phyloP scores from a whole-genome alignment of 2,329 filamentous ascomycete genomes.

The Westerdykella ornata region DNA sequence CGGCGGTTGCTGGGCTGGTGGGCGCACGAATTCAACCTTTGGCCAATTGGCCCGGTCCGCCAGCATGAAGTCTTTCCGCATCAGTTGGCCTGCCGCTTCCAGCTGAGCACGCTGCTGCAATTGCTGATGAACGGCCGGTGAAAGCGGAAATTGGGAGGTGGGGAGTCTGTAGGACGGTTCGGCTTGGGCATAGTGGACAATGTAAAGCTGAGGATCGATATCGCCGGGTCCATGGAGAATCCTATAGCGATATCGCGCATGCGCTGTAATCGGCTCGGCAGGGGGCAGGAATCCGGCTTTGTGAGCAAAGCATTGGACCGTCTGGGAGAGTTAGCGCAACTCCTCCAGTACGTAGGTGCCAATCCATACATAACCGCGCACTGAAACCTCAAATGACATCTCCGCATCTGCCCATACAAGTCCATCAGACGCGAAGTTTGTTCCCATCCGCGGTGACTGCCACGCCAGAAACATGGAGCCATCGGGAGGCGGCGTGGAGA shows the following conservation, averaged over 20 bases:
- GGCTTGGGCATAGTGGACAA: conserved; percentile 80
- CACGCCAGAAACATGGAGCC: conserved; percentile 79
- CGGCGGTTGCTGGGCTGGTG: conserved; percentile 17
- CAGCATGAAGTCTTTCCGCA: conserved; percentile 93
- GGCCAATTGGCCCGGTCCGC: conserved; percentile 88
- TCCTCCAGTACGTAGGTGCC: neutral
- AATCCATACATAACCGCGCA: conserved; percentile 56
- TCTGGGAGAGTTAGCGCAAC: conserved; percentile 46
- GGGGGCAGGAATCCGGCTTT: conserved; percentile 71
- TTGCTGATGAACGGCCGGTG: conserved; percentile 52
- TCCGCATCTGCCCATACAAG: conserved; percentile 86
- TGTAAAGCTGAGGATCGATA: conserved; percentile 76
- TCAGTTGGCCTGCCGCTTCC: conserved; percentile 64
- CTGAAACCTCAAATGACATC: conserved; percentile 66
- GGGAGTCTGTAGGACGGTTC: conserved; percentile 69
- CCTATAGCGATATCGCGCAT: conserved; percentile 79
- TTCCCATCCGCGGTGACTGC: conserved; percentile 67
- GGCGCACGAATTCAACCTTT: conserved; percentile 62
- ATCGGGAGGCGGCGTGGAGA: conserved; percentile 68
- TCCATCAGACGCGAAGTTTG: conserved; percentile 81
- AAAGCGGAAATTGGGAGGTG: conserved; percentile 57
- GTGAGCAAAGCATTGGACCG: conserved; percentile 81
- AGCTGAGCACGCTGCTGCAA: conserved; percentile 57
- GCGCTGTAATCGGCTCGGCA: conserved; percentile 64
- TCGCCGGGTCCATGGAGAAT: conserved; percentile 65